These are phyloP conservation scores for Coniferiporia weirii DNA, from an alignment of 1,284 basidiomycete genomes.

Conservation along the genomic window DNA sequence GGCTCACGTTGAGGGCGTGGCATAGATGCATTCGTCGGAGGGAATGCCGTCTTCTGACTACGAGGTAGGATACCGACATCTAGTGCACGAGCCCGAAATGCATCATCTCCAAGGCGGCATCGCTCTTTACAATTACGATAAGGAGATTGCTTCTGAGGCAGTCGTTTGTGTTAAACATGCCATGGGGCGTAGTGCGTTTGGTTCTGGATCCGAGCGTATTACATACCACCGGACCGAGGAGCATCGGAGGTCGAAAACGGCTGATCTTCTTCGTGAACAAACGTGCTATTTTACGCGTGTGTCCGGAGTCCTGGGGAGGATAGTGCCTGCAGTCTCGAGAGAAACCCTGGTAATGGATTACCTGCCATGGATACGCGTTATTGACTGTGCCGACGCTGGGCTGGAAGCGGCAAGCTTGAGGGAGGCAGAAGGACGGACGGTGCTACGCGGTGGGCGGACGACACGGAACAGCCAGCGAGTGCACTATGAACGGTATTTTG, in stretches of 20 bases:
- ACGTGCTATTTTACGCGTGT: constrained; percentile 34
- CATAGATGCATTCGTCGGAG: constrained; percentile 2
- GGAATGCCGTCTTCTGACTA: constrained; percentile 4
- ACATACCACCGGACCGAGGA: constrained; percentile 12
- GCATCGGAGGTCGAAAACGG: neutral
- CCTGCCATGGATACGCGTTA: constrained; percentile 60
- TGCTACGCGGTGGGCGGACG: constrained; percentile 32
- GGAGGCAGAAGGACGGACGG: constrained; percentile 25
- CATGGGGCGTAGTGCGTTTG: neutral
- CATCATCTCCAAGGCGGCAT: constrained; percentile 15
- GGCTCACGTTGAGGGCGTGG: constrained; percentile 3
- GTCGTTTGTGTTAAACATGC: neutral
- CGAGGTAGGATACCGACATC: constrained; percentile 9
- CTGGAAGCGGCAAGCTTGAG: constrained; percentile 29
- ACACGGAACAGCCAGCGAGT: constrained; percentile 53
- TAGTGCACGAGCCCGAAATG: constrained; percentile 3
- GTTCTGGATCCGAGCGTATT: neutral
- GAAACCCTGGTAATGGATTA: constrained; percentile 62
- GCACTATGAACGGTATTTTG: constrained; percentile 39
- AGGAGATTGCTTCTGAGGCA: constrained; percentile 7
- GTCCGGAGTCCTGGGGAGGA: constrained; percentile 34
- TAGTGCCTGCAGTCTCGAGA: constrained; percentile 33
- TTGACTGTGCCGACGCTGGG: constrained; percentile 44
- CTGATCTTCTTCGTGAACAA: constrained; percentile 33
- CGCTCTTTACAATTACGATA: constrained; percentile 13